These are phyloP conservation scores for Hypoxylon sp. DNA, from an alignment of 2,329 filamentous ascomycete genomes.

Conservation along the genomic window DNA sequence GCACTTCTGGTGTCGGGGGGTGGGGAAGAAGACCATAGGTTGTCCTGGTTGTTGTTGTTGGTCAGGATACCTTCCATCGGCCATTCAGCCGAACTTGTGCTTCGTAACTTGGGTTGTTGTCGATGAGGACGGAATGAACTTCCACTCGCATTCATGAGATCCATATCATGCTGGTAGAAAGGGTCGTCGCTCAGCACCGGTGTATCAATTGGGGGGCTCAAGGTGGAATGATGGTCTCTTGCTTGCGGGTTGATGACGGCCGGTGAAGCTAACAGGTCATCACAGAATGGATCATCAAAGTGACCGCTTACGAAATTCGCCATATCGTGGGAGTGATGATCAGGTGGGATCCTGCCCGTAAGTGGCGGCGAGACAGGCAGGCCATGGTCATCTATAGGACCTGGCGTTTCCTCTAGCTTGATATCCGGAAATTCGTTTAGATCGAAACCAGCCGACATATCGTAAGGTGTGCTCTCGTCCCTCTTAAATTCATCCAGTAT, in stretches of 20 bases:
- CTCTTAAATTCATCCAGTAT: conserved; percentile 38
- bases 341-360: conserved; percentile 49
- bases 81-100: conserved; percentile 54
- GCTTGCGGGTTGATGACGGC: conserved; percentile 25
- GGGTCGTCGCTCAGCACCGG: conserved; percentile 44
- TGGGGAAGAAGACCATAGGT: conserved; percentile 34
- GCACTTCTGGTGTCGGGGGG: conserved; percentile 18
- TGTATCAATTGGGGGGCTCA: conserved; percentile 48
- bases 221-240: conserved; percentile 21
- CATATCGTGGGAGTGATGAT: conserved; percentile 34
- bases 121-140: conserved; percentile 26
- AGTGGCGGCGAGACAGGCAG: conserved; percentile 53
- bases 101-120: conserved; percentile 40
- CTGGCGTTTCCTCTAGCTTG: conserved; percentile 35
- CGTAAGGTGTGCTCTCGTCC: conserved; percentile 18
- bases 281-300: conserved; percentile 54
- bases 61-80: conserved; percentile 52
- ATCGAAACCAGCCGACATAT: conserved; percentile 22
- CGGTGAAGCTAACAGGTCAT: conserved; percentile 41
- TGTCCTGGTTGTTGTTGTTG: conserved; percentile 38
- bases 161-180: conserved; percentile 44
- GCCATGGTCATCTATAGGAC: conserved; percentile 46
- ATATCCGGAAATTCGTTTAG: conserved; percentile 39
- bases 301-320: conserved; percentile 51
- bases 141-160: conserved; percentile 34